phyloP scores from a whole-genome alignment of 139 green algal species.

The Chlamydomonas schloesseri region DNA sequence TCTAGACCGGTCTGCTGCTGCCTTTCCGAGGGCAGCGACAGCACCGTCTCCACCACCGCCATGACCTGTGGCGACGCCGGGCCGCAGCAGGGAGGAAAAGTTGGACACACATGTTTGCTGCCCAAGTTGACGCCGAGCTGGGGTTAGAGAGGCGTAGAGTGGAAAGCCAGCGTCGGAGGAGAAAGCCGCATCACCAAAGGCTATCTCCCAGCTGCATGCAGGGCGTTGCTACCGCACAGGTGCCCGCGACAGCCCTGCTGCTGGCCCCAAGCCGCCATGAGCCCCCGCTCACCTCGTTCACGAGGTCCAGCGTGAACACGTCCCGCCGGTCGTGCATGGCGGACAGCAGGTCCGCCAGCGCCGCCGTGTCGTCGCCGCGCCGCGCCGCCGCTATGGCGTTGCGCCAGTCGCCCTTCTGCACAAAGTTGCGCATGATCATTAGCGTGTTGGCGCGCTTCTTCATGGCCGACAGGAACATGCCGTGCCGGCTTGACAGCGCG shows the following conservation, averaged over 20 bases:
- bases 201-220: no score
- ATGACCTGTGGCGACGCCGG: conserved; percentile 29
- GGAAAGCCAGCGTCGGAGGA: no score
- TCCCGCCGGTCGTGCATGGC: conserved; percentile 39
- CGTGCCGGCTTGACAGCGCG: conserved; percentile 8
- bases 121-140: no score
- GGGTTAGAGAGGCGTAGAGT: no score
- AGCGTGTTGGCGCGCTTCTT: conserved; percentile 30
- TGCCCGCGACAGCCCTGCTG: no score
- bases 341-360: conserved; percentile 38
- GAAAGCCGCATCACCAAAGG: no score
- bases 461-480: neutral
- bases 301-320: conserved; percentile 47
- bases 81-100: no score
- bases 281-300: conserved; percentile 38
- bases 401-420: conserved; percentile 31
- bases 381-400: conserved; percentile 29
- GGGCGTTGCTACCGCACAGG: no score
- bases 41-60: conserved; percentile 53
- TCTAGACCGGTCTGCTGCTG: conserved; percentile 57
- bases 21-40: conserved; percentile 47
- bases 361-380: conserved; percentile 1
- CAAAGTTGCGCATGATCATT: conserved; percentile 8
- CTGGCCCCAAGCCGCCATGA: no score
- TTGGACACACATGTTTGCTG: no score